Evolutionary conservation across 202 grass and related monocot species (phyloP).

Genomic region (Sporobolus alterniflorus): DNA sequence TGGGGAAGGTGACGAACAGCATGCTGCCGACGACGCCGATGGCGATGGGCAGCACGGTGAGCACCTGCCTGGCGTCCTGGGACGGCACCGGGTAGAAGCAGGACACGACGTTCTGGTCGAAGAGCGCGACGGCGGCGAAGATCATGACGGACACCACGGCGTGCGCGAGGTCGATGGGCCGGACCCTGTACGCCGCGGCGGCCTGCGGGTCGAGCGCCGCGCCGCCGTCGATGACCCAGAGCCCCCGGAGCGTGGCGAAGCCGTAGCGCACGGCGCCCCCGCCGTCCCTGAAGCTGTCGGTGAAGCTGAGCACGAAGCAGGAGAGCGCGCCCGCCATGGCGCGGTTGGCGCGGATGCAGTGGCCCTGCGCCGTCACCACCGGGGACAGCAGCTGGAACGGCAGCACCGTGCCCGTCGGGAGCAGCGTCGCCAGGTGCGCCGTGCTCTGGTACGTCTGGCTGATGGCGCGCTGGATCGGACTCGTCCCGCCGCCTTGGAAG

Average conservation of each 20-base stretch:
- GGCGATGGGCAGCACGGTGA: conserved; percentile 67
- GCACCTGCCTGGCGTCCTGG: conserved; percentile 56
- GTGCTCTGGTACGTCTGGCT: conserved; percentile 83
- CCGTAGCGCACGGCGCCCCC: conserved; percentile 61
- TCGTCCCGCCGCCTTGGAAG: conserved; percentile 23
- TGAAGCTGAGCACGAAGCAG: conserved; percentile 83
- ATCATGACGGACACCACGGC: conserved; percentile 62
- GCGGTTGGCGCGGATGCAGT: conserved; percentile 50
- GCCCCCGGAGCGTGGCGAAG: conserved; percentile 53
- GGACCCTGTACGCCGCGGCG: conserved; percentile 38
- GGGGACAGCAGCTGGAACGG: conserved; percentile 78
- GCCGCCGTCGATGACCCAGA: conserved; percentile 81
- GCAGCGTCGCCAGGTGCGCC: conserved; percentile 72
- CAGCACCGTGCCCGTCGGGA: conserved; percentile 79
- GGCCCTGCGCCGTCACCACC: conserved; percentile 53
- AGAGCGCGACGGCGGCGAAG: conserved; percentile 76
- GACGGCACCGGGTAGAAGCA: conserved; percentile 83
- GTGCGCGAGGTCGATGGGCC: conserved; percentile 67
- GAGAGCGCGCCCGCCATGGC: conserved; percentile 61
- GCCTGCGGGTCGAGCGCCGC: conserved; percentile 37
- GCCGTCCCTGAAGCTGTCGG: conserved; percentile 66
- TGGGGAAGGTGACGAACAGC: conserved; percentile 79
- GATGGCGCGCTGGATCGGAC: conserved; percentile 61
- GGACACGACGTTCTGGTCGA: conserved; percentile 75
- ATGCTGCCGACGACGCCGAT: conserved; percentile 78